A percentile compares a stretch with the other conserved stretches of the same genome.
Conservation (phyloP, 164 flowering plant species). For the Chimonanthus salicifolius region DNA sequence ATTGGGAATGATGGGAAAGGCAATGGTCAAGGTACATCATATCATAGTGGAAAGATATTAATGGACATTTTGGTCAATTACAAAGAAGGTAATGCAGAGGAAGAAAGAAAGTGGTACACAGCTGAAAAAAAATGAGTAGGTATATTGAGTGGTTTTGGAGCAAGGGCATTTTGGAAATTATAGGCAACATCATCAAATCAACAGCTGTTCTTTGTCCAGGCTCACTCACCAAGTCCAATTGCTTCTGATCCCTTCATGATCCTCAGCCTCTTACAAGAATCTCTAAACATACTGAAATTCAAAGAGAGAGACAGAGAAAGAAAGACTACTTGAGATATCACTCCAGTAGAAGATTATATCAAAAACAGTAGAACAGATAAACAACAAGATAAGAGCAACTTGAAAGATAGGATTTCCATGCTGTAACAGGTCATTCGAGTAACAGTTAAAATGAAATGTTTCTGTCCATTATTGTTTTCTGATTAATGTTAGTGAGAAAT, state of each 20-base stretch:
- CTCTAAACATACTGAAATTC: conserved; percentile 62
- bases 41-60: background rate
- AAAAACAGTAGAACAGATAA: background rate
- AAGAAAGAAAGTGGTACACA: background rate
- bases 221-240: conserved; percentile 59
- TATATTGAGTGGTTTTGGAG: background rate
- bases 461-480: background rate
- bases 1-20: background rate
- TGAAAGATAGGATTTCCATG: conserved; percentile 1
- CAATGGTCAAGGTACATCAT: background rate
- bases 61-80: conserved; percentile 2
- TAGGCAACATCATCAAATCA: background rate
- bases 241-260: conserved; percentile 83
- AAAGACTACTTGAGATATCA: background rate
- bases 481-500: background rate
- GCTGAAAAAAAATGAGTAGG: background rate
- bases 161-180: background rate
- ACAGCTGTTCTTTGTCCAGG: background rate
- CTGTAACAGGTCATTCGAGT: conserved; percentile 4
- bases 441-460: background rate
- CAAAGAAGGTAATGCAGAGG: background rate
- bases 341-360: conserved; percentile 9
- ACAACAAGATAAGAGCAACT: conserved; percentile 13
- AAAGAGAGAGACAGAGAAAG: background rate
- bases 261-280: conserved; percentile 57